Conservation (phyloP, 1,284 basidiomycete species). For the Ustilago curta region DNA sequence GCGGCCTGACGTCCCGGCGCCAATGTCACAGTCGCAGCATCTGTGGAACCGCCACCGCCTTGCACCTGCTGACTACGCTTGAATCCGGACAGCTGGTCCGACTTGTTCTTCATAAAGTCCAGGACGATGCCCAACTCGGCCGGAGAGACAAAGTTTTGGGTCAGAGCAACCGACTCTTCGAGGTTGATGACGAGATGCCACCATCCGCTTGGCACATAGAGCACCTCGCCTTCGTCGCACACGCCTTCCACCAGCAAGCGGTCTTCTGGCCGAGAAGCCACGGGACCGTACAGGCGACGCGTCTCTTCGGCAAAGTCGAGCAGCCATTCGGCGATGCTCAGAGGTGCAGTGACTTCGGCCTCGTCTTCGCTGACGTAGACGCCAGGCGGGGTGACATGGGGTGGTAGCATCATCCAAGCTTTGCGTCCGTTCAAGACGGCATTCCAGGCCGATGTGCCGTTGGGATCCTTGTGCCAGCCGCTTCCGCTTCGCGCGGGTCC, state of each 20-base stretch:
- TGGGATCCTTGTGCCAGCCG: conserved; percentile 70
- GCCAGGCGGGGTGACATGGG: conserved; percentile 70
- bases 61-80: conserved; percentile 47
- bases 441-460: conserved; percentile 71
- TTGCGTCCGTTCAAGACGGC: conserved; percentile 70
- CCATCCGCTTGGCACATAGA: conserved; percentile 69
- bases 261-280: conserved; percentile 27
- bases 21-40: conserved; percentile 5
- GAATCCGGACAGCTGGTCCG: conserved; percentile 71
- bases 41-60: neutral
- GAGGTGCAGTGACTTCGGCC: conserved; percentile 69
- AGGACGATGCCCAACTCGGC: conserved; percentile 70
- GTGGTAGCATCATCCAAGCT: conserved; percentile 71
- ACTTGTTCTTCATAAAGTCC: conserved; percentile 70
- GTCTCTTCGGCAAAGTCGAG: conserved; percentile 69
- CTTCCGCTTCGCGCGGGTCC: conserved; percentile 60
- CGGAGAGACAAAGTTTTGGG: conserved; percentile 71
- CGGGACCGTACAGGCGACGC: conserved; percentile 66
- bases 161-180: conserved; percentile 69
- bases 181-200: conserved; percentile 65
- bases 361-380: conserved; percentile 70
- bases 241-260: conserved; percentile 69
- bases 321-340: conserved; percentile 71
- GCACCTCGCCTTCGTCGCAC: conserved; percentile 69
- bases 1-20: conserved; percentile 26